A percentile compares a stretch with the other conserved stretches of the same genome.
Evolutionary conservation across 2,329 filamentous ascomycete genomes (phyloP).

Genomic region (Eutypella sp.): DNA sequence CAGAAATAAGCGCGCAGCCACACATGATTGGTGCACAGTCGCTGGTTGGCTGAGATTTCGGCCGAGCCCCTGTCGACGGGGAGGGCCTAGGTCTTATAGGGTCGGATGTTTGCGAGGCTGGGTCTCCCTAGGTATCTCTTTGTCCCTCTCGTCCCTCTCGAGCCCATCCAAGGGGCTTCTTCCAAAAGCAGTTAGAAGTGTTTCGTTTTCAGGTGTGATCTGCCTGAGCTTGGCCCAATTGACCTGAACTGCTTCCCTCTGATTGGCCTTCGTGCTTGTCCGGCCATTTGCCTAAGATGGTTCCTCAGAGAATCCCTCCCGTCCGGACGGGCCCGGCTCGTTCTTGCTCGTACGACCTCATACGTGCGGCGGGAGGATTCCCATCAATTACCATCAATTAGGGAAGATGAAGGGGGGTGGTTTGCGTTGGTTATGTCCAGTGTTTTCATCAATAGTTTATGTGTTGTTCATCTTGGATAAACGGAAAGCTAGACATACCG

Average conservation of each 20-base stretch:
- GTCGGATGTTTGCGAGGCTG: neutral
- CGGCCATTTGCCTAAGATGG: neutral
- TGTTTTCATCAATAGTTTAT: too few relatives aligned
- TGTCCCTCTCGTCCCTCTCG: too few relatives aligned
- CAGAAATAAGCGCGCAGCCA: neutral
- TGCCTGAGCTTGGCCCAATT: neutral
- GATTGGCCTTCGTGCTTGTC: too few relatives aligned
- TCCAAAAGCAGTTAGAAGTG: neutral
- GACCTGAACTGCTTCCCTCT: neutral
- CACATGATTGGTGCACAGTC: neutral
- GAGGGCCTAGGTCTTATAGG: neutral
- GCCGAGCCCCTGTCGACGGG: neutral
- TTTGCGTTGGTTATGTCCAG: too few relatives aligned
- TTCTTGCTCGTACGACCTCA: neutral
- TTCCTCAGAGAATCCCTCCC: neutral
- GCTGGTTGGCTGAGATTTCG: neutral
- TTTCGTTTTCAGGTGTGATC: neutral
- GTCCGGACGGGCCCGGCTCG: neutral
- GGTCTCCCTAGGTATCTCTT: neutral
- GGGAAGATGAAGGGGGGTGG: too few relatives aligned
- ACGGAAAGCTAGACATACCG: too few relatives aligned
- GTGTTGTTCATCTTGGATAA: too few relatives aligned
- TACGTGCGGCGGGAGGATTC: too few relatives aligned
- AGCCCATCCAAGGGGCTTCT: too few relatives aligned
- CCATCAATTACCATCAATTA: too few relatives aligned